Percentiles rank a stretch among this genome's conserved stretches.
Conservation (phyloP, 1,139 yeast species). For the Geotrichum restrictum region DNA sequence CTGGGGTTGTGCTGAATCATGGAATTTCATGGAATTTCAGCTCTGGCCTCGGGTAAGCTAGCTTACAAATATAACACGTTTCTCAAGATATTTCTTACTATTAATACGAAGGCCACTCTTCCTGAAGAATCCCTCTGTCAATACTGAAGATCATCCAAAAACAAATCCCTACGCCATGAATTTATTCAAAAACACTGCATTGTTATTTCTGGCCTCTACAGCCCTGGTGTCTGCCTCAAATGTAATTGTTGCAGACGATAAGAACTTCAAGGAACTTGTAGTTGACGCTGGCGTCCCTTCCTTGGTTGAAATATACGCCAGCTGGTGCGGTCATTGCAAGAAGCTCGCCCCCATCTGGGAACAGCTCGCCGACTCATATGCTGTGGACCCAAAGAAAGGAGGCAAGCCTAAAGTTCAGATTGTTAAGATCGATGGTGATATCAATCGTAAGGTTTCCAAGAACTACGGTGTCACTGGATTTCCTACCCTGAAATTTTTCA, state of each 20-base stretch:
- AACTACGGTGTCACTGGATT: conserved; percentile 58
- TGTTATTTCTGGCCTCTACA: conserved; percentile 12
- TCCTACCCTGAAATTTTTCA: conserved; percentile 60
- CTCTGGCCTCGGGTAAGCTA: too few species aligned
- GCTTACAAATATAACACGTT: conserved; percentile 7
- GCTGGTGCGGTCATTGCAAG: conserved; percentile 82
- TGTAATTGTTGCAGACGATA: conserved; percentile 45
- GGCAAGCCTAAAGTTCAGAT: conserved; percentile 46
- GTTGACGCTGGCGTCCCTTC: conserved; percentile 56
- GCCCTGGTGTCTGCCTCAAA: conserved; percentile 27
- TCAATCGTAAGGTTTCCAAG: conserved; percentile 51
- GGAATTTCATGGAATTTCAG: too few species aligned
- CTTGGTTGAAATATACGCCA: conserved; percentile 70
- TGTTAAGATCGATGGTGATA: conserved; percentile 63
- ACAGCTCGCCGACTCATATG: conserved; percentile 53
- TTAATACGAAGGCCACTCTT: neutral
- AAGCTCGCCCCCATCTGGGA: conserved; percentile 63
- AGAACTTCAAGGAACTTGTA: conserved; percentile 54
- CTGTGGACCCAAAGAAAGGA: conserved; percentile 19
- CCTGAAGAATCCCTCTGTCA: neutral
- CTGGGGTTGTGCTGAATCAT: too few species aligned
- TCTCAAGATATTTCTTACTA: too few species aligned
- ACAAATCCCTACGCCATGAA: conserved; percentile 1
- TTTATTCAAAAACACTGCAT: conserved; percentile 5
- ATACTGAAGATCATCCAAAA: neutral